A percentile compares a stretch with the other conserved stretches of the same genome.
phyloP scores from a whole-genome alignment of 2,329 filamentous ascomycete species.

The Neofusicoccum laricinum region DNA sequence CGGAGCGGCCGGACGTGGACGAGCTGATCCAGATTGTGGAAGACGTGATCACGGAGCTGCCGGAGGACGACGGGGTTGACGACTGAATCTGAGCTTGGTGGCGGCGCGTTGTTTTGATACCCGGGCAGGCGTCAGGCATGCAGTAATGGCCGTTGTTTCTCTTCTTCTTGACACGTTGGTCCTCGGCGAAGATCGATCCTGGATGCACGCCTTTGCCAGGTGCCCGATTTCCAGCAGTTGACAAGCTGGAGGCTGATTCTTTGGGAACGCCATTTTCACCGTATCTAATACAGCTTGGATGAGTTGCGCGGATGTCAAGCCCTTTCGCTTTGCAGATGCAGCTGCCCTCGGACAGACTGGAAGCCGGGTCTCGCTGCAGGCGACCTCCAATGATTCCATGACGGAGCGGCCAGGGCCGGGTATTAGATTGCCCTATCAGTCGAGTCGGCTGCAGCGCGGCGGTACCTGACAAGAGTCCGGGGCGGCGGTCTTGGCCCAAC shows the following conservation, averaged over 20 bases:
- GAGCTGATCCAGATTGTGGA: conserved; percentile 80
- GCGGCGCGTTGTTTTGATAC: conserved; percentile 14
- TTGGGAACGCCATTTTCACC: no score
- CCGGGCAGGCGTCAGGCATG: conserved; percentile 16
- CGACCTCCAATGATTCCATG: not conserved
- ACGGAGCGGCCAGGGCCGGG: not conserved
- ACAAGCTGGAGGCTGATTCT: no score
- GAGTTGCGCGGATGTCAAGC: not conserved
- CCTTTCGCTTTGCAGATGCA: not conserved
- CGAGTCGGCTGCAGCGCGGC: not conserved
- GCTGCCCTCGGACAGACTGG: not conserved
- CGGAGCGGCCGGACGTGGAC: conserved; percentile 81
- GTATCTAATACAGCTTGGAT: not conserved
- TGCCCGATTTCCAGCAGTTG: no score
- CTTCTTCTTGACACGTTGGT: not conserved
- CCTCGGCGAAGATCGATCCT: not conserved
- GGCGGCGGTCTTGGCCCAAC: not conserved
- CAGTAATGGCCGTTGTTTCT: not conserved
- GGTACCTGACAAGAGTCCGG: conserved; percentile 11
- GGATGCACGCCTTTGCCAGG: not conserved
- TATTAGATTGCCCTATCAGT: not conserved
- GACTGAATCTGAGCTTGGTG: not conserved
- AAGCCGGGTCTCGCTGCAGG: not conserved
- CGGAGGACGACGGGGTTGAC: conserved; percentile 53
- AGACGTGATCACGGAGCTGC: conserved; percentile 64